phyloP scores from a whole-genome alignment of 1,284 basidiomycete genomes.

The Schizophyllum amplum region DNA sequence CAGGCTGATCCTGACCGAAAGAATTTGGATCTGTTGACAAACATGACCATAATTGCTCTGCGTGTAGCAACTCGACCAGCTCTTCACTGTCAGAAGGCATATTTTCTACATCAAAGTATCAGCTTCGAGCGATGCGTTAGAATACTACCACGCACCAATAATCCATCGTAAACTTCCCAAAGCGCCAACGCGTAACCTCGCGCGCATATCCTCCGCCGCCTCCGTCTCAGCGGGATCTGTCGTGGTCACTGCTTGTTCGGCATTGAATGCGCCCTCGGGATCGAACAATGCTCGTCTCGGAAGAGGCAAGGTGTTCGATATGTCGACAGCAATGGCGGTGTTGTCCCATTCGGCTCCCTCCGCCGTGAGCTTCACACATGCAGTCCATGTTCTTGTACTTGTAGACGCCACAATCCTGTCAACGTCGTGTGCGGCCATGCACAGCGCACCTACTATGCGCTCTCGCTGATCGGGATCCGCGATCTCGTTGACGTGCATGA shows the following conservation, averaged over 20 bases:
- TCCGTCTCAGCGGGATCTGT: background rate
- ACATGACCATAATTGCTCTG: slow-evolving; percentile 19
- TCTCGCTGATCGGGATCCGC: slow-evolving; percentile 52
- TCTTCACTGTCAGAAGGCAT: slow-evolving; percentile 19
- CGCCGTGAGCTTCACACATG: background rate
- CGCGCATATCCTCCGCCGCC: slow-evolving; percentile 24
- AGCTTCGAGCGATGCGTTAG: slow-evolving; percentile 6
- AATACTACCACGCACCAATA: slow-evolving; percentile 36
- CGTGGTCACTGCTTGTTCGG: background rate
- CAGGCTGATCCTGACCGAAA: slow-evolving; percentile 58
- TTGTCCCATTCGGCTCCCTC: slow-evolving; percentile 28
- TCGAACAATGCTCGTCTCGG: background rate
- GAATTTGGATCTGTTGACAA: slow-evolving; percentile 38
- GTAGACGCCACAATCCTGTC: slow-evolving; percentile 54
- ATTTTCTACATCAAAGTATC: slow-evolving; percentile 13
- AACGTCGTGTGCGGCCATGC: slow-evolving; percentile 63
- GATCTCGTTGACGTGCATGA: slow-evolving; percentile 52
- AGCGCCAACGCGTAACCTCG: slow-evolving; percentile 64
- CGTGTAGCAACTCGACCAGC: slow-evolving; percentile 34
- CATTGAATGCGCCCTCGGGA: background rate
- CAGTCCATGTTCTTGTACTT: slow-evolving; percentile 47
- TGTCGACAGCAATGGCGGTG: slow-evolving; percentile 14
- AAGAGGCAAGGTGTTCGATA: background rate
- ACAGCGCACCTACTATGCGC: slow-evolving; percentile 76
- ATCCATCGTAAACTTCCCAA: slow-evolving; percentile 65